These are phyloP conservation scores for Paramecium pentaurelia DNA, from an alignment of 73 alveolate species.

Conservation along the genomic window DNA sequence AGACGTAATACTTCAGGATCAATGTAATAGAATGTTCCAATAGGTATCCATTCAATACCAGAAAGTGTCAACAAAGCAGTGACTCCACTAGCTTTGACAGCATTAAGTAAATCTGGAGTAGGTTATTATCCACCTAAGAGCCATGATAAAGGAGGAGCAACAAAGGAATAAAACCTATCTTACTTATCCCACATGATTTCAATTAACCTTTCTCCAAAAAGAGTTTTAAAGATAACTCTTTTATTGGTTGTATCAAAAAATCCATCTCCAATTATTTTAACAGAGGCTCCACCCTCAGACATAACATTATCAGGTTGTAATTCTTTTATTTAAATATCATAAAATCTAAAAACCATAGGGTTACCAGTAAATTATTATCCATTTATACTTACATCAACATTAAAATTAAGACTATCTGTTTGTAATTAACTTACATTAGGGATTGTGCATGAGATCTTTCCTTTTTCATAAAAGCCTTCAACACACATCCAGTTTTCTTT, in stretches of 20 bases:
- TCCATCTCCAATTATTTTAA: conserved; percentile 89
- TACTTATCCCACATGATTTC: conserved; percentile 97
- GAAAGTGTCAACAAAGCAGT: conserved; percentile 87
- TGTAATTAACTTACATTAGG: conserved; percentile 85
- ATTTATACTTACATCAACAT: conserved; percentile 95
- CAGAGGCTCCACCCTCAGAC: conserved; percentile 92
- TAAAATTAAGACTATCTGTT: conserved; percentile 79
- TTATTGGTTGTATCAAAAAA: conserved; percentile 93
- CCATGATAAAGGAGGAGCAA: conserved; percentile 95
- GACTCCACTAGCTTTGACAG: conserved; percentile 71
- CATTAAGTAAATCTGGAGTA: conserved; percentile 77
- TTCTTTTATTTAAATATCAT: conserved; percentile 77
- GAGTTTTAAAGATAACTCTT: conserved; percentile 85
- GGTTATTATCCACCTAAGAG: conserved; percentile 91
- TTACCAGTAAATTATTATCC: conserved; percentile 98
- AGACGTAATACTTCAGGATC: conserved; percentile 81
- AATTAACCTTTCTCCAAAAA: conserved; percentile 87
- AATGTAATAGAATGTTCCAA: conserved; percentile 85
- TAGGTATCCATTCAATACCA: conserved; percentile 93
- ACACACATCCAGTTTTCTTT: conserved; percentile 91
- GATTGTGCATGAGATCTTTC: conserved; percentile 85
- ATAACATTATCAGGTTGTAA: conserved; percentile 88
- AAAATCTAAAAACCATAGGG: conserved; percentile 85
- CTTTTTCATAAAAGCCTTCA: conserved; percentile 88
- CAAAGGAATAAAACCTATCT: conserved; percentile 79